Percentiles rank a stretch among this genome's conserved stretches.
Conservation (phyloP, 805 yeast genomes). For the Candida pseudoglaebosa region DNA sequence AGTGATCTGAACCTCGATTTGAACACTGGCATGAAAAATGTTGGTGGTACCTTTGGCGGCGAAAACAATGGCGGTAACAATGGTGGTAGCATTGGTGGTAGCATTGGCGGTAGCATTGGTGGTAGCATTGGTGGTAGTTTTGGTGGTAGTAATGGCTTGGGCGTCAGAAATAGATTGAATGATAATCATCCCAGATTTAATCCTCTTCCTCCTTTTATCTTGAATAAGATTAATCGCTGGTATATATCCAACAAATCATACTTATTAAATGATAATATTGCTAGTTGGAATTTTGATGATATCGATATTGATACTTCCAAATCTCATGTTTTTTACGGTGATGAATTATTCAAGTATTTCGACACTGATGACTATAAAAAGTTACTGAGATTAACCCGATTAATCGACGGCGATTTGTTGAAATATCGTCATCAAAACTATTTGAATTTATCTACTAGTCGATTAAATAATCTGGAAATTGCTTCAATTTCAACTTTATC, state of each 20-base stretch:
- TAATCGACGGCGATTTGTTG: conserved; percentile 8
- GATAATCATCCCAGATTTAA: too few relatives aligned
- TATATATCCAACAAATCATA: conserved; percentile 13
- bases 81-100: too few relatives aligned
- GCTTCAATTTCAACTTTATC: too few relatives aligned
- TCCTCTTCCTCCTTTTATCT: too few relatives aligned
- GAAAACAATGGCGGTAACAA: too few relatives aligned
- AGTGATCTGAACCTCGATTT: conserved; percentile 1
- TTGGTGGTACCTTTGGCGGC: too few relatives aligned
- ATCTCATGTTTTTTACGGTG: conserved; percentile 23
- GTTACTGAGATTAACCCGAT: conserved; percentile 15
- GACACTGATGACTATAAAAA: conserved; percentile 20
- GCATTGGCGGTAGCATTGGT: too few relatives aligned
- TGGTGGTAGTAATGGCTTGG: too few relatives aligned
- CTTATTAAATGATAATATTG: conserved; percentile 30
- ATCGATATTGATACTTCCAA: neutral
- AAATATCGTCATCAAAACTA: conserved; percentile 5
- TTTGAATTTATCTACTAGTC: too few relatives aligned
- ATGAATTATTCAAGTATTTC: conserved; percentile 24
- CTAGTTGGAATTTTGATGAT: conserved; percentile 36
- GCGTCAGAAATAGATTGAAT: too few relatives aligned
- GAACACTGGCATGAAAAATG: conserved; percentile 9
- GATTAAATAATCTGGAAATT: too few relatives aligned
- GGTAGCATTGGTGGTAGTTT: too few relatives aligned
- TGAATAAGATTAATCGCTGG: conserved; percentile 19